These are phyloP conservation scores for Xylaria polymorpha DNA, from an alignment of 2,329 filamentous ascomycete genomes.

Conservation along the genomic window DNA sequence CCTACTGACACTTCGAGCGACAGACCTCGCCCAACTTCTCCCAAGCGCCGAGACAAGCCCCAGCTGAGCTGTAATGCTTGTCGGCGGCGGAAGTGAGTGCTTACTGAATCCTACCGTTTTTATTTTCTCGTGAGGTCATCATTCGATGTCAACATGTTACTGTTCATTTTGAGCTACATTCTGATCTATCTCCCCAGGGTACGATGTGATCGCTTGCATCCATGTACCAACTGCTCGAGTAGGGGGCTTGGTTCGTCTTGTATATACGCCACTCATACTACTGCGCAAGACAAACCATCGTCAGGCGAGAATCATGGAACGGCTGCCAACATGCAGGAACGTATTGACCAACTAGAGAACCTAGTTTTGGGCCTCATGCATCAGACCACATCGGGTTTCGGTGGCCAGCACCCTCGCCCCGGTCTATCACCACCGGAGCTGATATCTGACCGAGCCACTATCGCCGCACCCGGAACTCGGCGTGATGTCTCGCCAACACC, in stretches of 20 bases:
- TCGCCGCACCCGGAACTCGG: background rate
- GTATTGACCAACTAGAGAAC: conserved; percentile 17
- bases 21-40: background rate
- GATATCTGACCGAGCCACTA: background rate
- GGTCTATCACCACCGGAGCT: background rate
- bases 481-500: background rate
- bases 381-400: background rate
- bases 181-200: background rate
- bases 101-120: background rate
- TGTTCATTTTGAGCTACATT: background rate
- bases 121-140: background rate
- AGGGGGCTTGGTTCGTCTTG: conserved; percentile 10
- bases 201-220: conserved; percentile 16
- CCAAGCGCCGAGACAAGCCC: conserved; percentile 18
- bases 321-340: conserved; percentile 4
- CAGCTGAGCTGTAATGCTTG: conserved; percentile 12
- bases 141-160: background rate
- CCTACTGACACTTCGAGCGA: background rate
- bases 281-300: background rate
- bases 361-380: conserved; percentile 9
- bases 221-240: conserved; percentile 18
- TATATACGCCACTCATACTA: background rate
- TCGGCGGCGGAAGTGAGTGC: conserved; percentile 10
- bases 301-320: background rate
- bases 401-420: background rate